Evolutionary conservation across 176 grass and related monocot species (phyloP).

Genomic region (Ensete ventricosum): DNA sequence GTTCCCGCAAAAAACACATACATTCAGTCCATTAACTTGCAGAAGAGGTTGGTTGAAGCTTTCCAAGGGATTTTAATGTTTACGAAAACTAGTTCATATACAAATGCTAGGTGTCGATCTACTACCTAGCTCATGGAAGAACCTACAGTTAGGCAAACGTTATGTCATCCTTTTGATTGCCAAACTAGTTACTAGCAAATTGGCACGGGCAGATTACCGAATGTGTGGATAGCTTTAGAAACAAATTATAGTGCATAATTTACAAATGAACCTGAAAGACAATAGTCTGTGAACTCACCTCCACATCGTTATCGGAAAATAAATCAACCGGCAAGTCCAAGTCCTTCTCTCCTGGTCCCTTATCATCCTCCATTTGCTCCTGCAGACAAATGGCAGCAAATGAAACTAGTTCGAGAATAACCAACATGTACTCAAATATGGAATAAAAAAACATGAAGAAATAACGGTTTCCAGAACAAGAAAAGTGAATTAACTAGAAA

Average conservation of each 20-base stretch:
- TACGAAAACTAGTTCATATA: background rate
- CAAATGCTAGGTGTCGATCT: background rate
- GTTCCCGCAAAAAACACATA: too few species aligned
- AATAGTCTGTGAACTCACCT: conserved; percentile 30
- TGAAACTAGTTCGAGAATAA: background rate
- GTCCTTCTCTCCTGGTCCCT: conserved; percentile 20
- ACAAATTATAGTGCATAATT: background rate
- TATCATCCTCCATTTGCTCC: conserved; percentile 42
- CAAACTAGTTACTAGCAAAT: background rate
- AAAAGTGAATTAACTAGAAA: background rate
- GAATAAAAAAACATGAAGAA: background rate
- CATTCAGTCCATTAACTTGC: too few species aligned
- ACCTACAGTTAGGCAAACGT: background rate
- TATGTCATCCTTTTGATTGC: background rate
- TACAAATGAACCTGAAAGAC: background rate
- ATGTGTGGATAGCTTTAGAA: too few species aligned
- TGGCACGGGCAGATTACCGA: too few species aligned
- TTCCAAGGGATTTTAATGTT: background rate
- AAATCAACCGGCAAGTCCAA: conserved; percentile 34
- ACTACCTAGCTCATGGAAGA: too few species aligned
- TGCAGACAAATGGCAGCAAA: conserved; percentile 15
- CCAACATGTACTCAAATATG: background rate
- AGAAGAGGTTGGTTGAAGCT: background rate
- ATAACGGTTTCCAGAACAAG: conserved; percentile 1
- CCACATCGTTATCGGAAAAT: conserved; percentile 35